Conservation (phyloP, 441 rosid genomes). For the Adansonia gregorii region DNA sequence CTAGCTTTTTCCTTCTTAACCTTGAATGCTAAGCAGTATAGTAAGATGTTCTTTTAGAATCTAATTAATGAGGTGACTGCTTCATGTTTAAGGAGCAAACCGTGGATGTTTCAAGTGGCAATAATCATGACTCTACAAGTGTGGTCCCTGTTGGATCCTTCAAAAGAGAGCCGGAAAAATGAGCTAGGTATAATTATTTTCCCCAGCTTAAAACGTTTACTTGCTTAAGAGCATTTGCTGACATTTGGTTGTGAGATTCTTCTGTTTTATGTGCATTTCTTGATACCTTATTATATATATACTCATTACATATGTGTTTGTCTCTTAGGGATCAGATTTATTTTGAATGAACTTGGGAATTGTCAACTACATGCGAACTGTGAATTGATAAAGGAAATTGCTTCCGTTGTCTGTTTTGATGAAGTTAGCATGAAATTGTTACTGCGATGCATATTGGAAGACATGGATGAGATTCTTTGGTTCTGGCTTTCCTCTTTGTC, state of each 20-base stretch:
- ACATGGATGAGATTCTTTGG: not conserved
- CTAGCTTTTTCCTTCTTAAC: not conserved
- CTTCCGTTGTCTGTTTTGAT: not conserved
- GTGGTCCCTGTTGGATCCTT: constrained; percentile 65
- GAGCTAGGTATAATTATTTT: constrained; percentile 43
- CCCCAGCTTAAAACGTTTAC: constrained; percentile 7
- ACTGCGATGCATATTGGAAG: not conserved
- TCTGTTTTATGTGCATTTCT: not conserved
- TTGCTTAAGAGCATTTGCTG: constrained; percentile 1
- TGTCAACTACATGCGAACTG: not conserved
- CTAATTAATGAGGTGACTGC: not conserved
- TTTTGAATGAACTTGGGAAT: not conserved
- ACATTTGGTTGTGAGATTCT: not conserved
- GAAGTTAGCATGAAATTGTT: not conserved
- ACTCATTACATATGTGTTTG: constrained; percentile 16
- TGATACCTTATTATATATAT: not conserved
- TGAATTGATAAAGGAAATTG: not conserved
- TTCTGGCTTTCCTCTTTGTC: not conserved
- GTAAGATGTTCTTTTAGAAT: constrained; percentile 9
- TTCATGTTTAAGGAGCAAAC: constrained; percentile 44
- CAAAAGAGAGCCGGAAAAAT: constrained; percentile 64
- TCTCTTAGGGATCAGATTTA: not conserved
- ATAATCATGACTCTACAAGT: constrained; percentile 50
- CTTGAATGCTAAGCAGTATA: constrained; percentile 6
- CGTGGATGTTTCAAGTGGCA: constrained; percentile 48